Evolutionary conservation across 2,329 filamentous ascomycete genomes (phyloP).

Genomic region (Cladosporium cucumerinum): DNA sequence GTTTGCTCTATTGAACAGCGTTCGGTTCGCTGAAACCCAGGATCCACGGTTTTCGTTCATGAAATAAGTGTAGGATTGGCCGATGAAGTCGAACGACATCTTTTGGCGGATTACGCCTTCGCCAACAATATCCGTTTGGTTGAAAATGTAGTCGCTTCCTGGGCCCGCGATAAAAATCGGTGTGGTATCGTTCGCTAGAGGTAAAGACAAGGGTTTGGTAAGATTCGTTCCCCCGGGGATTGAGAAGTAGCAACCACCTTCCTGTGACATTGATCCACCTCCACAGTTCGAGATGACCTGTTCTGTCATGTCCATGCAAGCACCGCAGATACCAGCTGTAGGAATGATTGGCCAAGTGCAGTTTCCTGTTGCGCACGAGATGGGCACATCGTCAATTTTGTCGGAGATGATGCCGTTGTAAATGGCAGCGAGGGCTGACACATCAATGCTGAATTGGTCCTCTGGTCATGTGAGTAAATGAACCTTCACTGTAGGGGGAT

Average conservation of each 20-base stretch:
- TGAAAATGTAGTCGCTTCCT: conserved; percentile 7
- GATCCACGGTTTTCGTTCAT: neutral
- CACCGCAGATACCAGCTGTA: conserved; percentile 12
- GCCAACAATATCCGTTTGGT: conserved; percentile 1
- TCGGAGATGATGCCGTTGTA: conserved; percentile 12
- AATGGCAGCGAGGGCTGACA: conserved; percentile 1
- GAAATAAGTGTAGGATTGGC: conserved; percentile 3
- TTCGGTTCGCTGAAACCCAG: neutral
- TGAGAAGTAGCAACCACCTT: neutral
- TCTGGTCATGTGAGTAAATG: neutral
- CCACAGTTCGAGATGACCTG: neutral
- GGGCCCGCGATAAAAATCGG: neutral
- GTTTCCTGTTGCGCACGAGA: conserved; percentile 15
- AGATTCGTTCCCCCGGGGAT: conserved; percentile 4
- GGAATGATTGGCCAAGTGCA: conserved; percentile 16
- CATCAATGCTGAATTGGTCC: neutral
- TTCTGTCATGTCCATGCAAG: conserved; percentile 7
- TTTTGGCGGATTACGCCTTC: neutral
- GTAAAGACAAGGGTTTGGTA: neutral
- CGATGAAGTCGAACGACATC: conserved; percentile 11
- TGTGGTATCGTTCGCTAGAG: neutral
- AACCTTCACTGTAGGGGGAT: neutral
- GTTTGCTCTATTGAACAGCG: neutral
- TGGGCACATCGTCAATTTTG: neutral
- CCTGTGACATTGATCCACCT: neutral